Evolutionary conservation across 129 eudicot species (phyloP).

Genomic region (Escallonia herrerae): DNA sequence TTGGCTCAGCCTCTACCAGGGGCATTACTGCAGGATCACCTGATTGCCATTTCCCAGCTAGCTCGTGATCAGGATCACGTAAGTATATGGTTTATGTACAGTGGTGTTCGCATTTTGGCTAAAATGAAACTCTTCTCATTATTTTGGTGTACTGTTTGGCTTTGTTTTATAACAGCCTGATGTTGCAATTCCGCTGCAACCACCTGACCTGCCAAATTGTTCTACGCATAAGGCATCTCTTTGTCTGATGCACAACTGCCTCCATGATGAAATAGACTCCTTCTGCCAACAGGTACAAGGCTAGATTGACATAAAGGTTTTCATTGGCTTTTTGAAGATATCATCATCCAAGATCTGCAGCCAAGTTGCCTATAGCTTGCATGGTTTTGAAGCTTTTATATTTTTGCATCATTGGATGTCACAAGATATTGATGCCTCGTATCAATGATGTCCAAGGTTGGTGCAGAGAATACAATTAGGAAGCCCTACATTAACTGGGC

Average conservation of each 20-base stretch:
- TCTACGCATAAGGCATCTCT: slow-evolving; percentile 45
- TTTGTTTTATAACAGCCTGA: slow-evolving; percentile 50
- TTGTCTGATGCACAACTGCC: slow-evolving; percentile 50
- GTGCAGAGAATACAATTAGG: slow-evolving; percentile 61
- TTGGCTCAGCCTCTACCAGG: slow-evolving; percentile 78
- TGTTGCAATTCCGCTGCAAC: slow-evolving; percentile 79
- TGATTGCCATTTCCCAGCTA: slow-evolving; percentile 78
- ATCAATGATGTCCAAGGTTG: slow-evolving; percentile 30
- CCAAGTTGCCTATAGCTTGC: not conserved
- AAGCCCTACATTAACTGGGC: slow-evolving; percentile 92
- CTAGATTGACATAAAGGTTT: not conserved
- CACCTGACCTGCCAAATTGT: slow-evolving; percentile 52
- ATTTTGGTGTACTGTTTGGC: too few species aligned
- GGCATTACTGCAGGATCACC: slow-evolving; percentile 71
- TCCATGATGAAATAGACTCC: slow-evolving; percentile 75
- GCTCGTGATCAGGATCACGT: slow-evolving; percentile 90
- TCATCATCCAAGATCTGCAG: not conserved
- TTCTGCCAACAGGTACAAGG: slow-evolving; percentile 70
- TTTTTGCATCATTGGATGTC: not conserved
- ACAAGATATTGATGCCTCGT: slow-evolving; percentile 6
- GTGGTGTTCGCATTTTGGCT: too few species aligned
- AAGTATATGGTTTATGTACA: slow-evolving; percentile 4
- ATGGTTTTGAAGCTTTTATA: not conserved
- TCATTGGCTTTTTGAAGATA: not conserved
- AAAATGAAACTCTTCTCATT: too few species aligned